Evolutionary conservation across 116 monocot species (phyloP), one percentile per base, ranked within the genome.

Genomic region (Phalaenopsis hybrid): DNA sequence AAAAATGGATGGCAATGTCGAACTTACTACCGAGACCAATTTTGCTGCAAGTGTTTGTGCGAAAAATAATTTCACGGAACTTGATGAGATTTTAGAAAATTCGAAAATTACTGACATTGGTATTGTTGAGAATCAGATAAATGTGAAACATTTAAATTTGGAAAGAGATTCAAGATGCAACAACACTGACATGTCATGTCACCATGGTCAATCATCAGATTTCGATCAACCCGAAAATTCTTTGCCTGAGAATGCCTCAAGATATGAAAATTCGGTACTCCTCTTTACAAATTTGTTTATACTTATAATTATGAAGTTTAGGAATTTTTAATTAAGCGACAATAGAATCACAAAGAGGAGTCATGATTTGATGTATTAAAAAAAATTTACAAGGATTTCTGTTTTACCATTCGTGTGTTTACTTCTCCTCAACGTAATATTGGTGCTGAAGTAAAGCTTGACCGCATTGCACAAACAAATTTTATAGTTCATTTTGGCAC

Each of bases 201-300:
- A 23, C 17, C 49, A 45, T 15, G 76, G 74, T 12, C 57, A 12
- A 12, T 17, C 78, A 70, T 75, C 83, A 81, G 20, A 50, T 83
- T 72, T 43, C 16, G 72, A 55, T 75, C 79, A 81, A 49, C 21
- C 59, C 74, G 81, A 44, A 84, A 83, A 80, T 81, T 83, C 80
- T 81, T 37, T 80, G 74, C 17, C 46, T 44, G 78, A 79, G 31
- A 80, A 57, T 82, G 23, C 63, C 33, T 74, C 80, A 58, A 77
- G 79, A 21, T 77, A 74, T 77, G 80, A 86, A 77, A 81, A 85
- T 70, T 75, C 57, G 92, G 92, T 94, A 89, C 5, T 16, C 33
- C 33, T 45, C 75, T 46, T 75, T 46, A 20, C 46, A 46, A 75
- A 4, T 33, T 75, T n/a, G 37, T 72, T 72, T 37, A 41, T 72